Conservation (phyloP, 2,329 filamentous ascomycete species). For the Hypomyces rosellus region DNA sequence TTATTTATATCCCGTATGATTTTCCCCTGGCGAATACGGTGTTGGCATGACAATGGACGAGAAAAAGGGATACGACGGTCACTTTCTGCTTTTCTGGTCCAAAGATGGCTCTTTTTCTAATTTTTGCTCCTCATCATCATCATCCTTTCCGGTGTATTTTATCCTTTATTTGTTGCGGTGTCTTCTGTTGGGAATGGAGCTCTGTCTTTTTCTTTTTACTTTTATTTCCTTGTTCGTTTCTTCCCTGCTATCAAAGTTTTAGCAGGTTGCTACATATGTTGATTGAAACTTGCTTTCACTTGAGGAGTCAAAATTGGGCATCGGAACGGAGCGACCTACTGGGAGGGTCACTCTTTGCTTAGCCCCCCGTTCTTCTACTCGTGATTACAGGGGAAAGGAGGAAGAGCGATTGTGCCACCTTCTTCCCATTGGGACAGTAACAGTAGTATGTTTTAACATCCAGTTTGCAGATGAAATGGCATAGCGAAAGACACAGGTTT, state of each 20-base stretch:
- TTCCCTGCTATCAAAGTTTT: no score
- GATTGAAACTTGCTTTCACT: background rate
- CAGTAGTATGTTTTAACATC: slow-evolving; percentile 1
- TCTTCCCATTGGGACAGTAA: slow-evolving; percentile 6
- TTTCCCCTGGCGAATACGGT: slow-evolving; percentile 10
- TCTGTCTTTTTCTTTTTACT: background rate
- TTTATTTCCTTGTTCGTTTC: background rate
- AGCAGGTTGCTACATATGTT: background rate
- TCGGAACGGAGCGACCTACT: no score
- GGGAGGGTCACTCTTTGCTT: no score
- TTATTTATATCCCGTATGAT: background rate
- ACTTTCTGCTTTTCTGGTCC: background rate
- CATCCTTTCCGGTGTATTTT: slow-evolving; percentile 18
- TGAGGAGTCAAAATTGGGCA: no score
- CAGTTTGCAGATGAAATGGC: slow-evolving; percentile 5
- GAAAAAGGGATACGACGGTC: slow-evolving; percentile 8
- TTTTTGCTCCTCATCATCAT: slow-evolving; percentile 5
- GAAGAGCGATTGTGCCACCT: background rate
- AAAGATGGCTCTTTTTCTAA: background rate
- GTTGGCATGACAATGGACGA: slow-evolving; percentile 11
- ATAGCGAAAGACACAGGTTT: slow-evolving; percentile 10
- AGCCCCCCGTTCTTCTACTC: no score
- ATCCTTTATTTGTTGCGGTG: slow-evolving; percentile 10
- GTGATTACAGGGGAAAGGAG: no score
- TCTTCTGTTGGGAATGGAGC: background rate